Base-by-base conservation (phyloP, 345 rosid genomes). In the Populus alba region DNA sequence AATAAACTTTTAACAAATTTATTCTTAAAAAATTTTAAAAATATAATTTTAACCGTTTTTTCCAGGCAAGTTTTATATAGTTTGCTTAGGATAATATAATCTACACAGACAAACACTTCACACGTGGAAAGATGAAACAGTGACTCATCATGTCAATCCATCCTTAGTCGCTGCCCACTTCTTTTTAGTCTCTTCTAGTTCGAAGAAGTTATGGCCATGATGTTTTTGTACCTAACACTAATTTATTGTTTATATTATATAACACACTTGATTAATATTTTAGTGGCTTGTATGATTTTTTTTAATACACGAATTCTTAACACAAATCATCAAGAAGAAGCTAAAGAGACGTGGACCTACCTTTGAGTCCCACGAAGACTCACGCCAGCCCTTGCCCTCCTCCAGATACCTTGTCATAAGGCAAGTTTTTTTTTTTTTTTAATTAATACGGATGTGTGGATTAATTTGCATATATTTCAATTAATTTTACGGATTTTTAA, bases 81-180 rank as follows among this genome's bases (percentile, higher is more conserved):
- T 1, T 13, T 57, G 13, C 12, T n/a, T 22, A 2, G 6, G 8
- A 18, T 7, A 65, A 2, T 2, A 31, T 2, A 7, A 1, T 67
- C 3, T 22, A 1, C 16, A 18, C 16, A 20, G 11, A 10, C 25
- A 67, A 23, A 9, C 12, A 29, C 35, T 71, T 17, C 23, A 33
- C 18, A 8, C 5, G 35, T 20, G 70, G 70, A 45, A 66, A 63
- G 17, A 45, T 7, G 10, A 23, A 27, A 47, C 12, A 20, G 22
- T 65, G 45, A 75, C 47, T 43, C 15, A 33, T 51, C 62, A 20
- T 75, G 41, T 0, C 6, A 43, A 2, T 37, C 4, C 66, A 11
- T 35, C 38, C 67, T 76, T 66, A 70, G 81, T 83, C 33, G 81
- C 75, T 37, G 39, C 79, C 84, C 77, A 80, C 80, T 69, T 20